Conservation (phyloP, 139 green algal genomes). For the Picochlorum sp. region DNA sequence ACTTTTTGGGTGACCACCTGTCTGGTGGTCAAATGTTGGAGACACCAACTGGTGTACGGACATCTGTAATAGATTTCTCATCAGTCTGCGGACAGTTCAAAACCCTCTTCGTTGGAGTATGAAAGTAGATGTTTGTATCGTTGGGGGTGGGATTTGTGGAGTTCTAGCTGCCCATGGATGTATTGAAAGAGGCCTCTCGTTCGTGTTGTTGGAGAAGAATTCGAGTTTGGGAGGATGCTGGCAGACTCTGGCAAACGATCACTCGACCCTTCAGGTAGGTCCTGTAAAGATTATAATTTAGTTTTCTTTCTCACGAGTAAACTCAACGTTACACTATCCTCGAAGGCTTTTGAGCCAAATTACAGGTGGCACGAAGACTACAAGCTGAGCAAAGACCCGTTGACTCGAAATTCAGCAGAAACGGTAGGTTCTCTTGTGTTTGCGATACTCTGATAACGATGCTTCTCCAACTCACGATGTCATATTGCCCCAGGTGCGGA, state of each 20-base stretch:
- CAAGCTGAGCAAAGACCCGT: neutral
- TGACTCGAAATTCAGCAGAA: conserved; percentile 4
- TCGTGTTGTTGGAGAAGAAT: conserved; percentile 6
- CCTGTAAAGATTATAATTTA: no score
- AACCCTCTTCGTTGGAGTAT: no score
- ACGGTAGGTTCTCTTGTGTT: neutral
- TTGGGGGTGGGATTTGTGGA: conserved; percentile 24
- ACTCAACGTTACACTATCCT: neutral
- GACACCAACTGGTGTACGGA: no score
- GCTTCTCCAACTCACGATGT: no score
- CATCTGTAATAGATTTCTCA: no score
- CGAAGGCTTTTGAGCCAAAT: conserved; percentile 20
- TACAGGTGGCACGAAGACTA: conserved; percentile 20
- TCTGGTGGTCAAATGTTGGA: no score
- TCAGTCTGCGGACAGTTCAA: no score
- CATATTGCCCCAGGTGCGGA: no score
- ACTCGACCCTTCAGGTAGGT: conserved; percentile 22
- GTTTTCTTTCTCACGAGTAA: no score
- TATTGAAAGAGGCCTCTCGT: conserved; percentile 3
- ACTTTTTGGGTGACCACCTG: no score
- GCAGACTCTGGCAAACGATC: conserved; percentile 17
- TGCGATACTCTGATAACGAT: no score
- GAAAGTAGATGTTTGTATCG: conserved; percentile 13
- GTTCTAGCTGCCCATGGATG: conserved; percentile 21
- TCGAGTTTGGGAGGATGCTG: conserved; percentile 18